phyloP scores from a whole-genome alignment of 129 eudicot species.

The Tanacetum coccineum region DNA sequence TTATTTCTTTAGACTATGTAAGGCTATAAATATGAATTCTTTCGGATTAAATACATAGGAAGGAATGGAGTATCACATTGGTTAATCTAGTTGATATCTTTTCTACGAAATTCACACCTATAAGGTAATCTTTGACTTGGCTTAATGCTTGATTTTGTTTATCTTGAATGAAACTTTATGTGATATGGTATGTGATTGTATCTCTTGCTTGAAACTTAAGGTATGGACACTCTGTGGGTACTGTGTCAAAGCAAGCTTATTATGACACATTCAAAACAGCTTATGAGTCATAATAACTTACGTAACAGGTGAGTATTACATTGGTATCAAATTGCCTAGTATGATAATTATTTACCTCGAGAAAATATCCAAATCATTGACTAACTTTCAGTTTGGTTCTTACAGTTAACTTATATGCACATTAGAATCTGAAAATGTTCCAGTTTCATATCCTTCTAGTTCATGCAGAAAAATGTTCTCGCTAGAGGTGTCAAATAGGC shows the following conservation, averaged over 20 bases:
- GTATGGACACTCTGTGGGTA: background rate
- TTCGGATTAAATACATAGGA: background rate
- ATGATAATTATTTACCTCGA: background rate
- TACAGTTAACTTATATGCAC: background rate
- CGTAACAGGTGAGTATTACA: background rate
- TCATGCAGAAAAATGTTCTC: constrained; percentile 3
- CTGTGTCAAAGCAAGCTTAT: background rate
- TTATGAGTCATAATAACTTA: background rate
- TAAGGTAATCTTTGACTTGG: background rate
- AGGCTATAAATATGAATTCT: background rate
- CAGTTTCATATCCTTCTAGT: background rate
- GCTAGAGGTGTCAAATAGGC: background rate
- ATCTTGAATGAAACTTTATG: background rate
- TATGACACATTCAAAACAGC: background rate
- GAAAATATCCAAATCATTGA: background rate
- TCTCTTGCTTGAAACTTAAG: background rate
- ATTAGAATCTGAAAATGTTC: background rate
- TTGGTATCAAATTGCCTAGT: no score
- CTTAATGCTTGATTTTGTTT: background rate
- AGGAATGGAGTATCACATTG: background rate
- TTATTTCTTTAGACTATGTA: background rate
- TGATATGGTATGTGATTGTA: background rate
- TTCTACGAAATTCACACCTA: background rate
- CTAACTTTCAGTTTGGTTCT: background rate
- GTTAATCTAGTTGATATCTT: background rate